Conservation (phyloP, 805 yeast genomes). For the Vanderwaltozyma verrucispora region DNA sequence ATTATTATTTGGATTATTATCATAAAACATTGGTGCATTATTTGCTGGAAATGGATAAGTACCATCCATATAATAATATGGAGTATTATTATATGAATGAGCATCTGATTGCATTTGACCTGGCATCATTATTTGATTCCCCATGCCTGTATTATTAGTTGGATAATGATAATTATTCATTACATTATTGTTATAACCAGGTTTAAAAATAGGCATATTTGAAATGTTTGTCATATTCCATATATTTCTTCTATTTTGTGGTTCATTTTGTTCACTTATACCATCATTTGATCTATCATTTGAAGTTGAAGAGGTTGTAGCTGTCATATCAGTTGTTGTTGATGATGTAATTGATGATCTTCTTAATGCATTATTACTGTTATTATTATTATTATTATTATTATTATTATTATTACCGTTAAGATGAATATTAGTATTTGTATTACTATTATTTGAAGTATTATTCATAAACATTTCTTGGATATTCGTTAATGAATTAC, state of each 20-base stretch:
- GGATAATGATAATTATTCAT: slow-evolving; percentile 2
- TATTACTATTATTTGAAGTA: not conserved
- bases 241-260: slow-evolving; percentile 8
- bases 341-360: slow-evolving; percentile 6
- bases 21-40: not conserved
- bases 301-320: slow-evolving; percentile 3
- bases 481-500: slow-evolving; percentile 1
- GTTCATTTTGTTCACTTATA: not conserved
- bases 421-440: not conserved
- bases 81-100: not conserved
- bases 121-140: not conserved
- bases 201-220: slow-evolving; percentile 21
- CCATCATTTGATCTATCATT: slow-evolving; percentile 1
- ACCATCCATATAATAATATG: slow-evolving; percentile 3
- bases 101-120: slow-evolving; percentile 3
- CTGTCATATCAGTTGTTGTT: slow-evolving; percentile 3
- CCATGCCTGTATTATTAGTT: not conserved
- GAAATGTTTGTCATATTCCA: slow-evolving; percentile 24
- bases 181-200: slow-evolving; percentile 5
- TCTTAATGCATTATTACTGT: slow-evolving; percentile 1
- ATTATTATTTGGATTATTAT: slow-evolving; percentile 3
- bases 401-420: not conserved
- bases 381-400: not conserved
- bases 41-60: slow-evolving; percentile 1
- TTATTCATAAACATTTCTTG: slow-evolving; percentile 1